phyloP scores from a whole-genome alignment of 352 stramenopile genomes.

The Globisporangium paddicum region DNA sequence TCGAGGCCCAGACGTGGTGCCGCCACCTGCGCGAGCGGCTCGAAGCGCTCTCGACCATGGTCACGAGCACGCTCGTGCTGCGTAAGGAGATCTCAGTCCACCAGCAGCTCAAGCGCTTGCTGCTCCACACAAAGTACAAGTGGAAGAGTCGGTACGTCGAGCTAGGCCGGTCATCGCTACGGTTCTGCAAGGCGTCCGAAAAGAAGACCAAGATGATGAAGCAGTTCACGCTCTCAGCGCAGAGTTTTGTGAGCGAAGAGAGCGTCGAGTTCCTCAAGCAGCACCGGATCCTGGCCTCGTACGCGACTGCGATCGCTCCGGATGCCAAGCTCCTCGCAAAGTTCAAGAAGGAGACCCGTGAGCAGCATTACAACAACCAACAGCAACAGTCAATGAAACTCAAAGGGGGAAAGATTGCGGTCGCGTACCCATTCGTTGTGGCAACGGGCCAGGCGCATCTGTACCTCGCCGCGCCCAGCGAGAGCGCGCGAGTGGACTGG shows the following conservation, averaged over 20 bases:
- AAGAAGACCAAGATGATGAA: constrained; percentile 53
- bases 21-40: constrained; percentile 44
- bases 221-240: constrained; percentile 55
- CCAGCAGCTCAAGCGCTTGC: constrained; percentile 47
- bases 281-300: constrained; percentile 28
- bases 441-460: constrained; percentile 52
- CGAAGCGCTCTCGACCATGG: constrained; percentile 41
- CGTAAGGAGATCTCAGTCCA: constrained; percentile 41
- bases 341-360: constrained; percentile 28
- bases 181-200: constrained; percentile 41
- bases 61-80: constrained; percentile 42
- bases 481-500: constrained; percentile 53
- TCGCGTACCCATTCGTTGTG: constrained; percentile 54
- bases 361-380: constrained; percentile 17
- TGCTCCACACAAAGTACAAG: constrained; percentile 64
- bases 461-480: constrained; percentile 34
- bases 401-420: constrained; percentile 9
- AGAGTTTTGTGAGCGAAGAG: constrained; percentile 56
- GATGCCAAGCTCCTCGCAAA: constrained; percentile 25
- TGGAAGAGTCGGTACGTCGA: constrained; percentile 56
- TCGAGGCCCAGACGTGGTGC: constrained; percentile 45
- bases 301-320: constrained; percentile 32
- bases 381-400: background rate
- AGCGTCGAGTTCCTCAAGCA: constrained; percentile 45
- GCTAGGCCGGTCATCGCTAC: constrained; percentile 47